Evolutionary conservation across 192 early-diverging fungal species (phyloP).

Genomic region (Coemansia sp.): DNA sequence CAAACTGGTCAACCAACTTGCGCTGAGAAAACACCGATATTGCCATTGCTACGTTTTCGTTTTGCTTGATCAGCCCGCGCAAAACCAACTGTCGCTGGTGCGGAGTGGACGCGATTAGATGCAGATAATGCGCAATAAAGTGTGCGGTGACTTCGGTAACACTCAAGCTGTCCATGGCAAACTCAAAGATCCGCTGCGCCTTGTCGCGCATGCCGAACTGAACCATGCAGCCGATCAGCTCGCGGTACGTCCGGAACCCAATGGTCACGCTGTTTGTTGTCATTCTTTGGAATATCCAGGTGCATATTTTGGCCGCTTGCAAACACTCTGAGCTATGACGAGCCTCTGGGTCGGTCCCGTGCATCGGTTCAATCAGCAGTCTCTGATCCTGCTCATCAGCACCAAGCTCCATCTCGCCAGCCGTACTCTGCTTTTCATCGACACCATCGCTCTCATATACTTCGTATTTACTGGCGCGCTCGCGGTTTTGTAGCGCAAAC

Average conservation of each 20-base stretch:
- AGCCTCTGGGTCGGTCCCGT: neutral
- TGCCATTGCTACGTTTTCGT: constrained; percentile 10
- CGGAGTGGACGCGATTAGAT: constrained; percentile 21
- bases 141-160: constrained; percentile 16
- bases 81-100: constrained; percentile 26
- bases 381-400: neutral
- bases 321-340: constrained; percentile 13
- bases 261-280: constrained; percentile 14
- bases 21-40: constrained; percentile 17
- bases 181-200: constrained; percentile 40
- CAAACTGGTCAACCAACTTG: constrained; percentile 34
- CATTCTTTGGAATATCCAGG: constrained; percentile 43
- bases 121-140: constrained; percentile 36
- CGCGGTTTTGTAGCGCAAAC: constrained; percentile 5
- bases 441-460: neutral
- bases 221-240: constrained; percentile 41
- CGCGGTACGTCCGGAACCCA: constrained; percentile 40
- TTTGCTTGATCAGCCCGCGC: constrained; percentile 11
- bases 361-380: neutral
- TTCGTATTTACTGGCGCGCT: neutral
- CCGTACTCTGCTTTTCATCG: neutral
- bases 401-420: neutral
- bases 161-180: constrained; percentile 36
- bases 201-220: constrained; percentile 39
- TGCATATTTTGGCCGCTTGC: constrained; percentile 39